Evolutionary conservation across 2,329 filamentous ascomycete genomes (phyloP).

Genomic region (Endocalyx cinctus): DNA sequence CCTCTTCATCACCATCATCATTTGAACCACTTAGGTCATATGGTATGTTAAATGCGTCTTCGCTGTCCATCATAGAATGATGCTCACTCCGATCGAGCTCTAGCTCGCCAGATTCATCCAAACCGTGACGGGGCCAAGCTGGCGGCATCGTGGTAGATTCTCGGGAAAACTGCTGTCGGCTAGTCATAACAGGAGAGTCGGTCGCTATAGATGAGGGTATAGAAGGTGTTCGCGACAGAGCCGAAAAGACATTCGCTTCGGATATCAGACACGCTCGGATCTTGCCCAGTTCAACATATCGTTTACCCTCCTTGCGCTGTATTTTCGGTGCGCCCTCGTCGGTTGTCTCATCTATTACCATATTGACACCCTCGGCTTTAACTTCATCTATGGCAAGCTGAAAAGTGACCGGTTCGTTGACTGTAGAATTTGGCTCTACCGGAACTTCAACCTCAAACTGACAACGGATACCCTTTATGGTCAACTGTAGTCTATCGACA

Average conservation of each 20-base stretch:
- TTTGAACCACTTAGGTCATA: slow-evolving; percentile 41
- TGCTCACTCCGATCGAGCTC: slow-evolving; percentile 29
- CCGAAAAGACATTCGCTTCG: slow-evolving; percentile 62
- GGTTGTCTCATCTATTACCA: slow-evolving; percentile 22
- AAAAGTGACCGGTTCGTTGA: slow-evolving; percentile 55
- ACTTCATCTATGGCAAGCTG: slow-evolving; percentile 62
- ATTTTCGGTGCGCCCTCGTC: slow-evolving; percentile 30
- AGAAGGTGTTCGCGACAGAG: slow-evolving; percentile 53
- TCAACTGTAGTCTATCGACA: slow-evolving; percentile 64
- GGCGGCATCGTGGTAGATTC: slow-evolving; percentile 15
- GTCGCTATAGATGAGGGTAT: slow-evolving; percentile 53
- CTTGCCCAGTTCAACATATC: slow-evolving; percentile 58
- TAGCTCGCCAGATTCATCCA: slow-evolving; percentile 30
- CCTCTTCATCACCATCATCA: slow-evolving; percentile 29
- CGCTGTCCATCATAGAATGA: slow-evolving; percentile 41
- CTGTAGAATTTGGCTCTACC: slow-evolving; percentile 40
- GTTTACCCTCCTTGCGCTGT: slow-evolving; percentile 57
- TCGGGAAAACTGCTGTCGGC: slow-evolving; percentile 19
- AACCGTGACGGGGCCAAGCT: slow-evolving; percentile 13
- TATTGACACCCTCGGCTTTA: slow-evolving; percentile 62
- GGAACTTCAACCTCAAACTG: slow-evolving; percentile 60
- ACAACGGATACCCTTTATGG: slow-evolving; percentile 60
- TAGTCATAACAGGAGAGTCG: slow-evolving; percentile 37
- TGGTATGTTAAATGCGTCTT: slow-evolving; percentile 52
- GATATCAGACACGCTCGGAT: slow-evolving; percentile 63